Base-by-base conservation (phyloP, 2,329 filamentous ascomycete species). In the Rhinocladiella similis region DNA sequence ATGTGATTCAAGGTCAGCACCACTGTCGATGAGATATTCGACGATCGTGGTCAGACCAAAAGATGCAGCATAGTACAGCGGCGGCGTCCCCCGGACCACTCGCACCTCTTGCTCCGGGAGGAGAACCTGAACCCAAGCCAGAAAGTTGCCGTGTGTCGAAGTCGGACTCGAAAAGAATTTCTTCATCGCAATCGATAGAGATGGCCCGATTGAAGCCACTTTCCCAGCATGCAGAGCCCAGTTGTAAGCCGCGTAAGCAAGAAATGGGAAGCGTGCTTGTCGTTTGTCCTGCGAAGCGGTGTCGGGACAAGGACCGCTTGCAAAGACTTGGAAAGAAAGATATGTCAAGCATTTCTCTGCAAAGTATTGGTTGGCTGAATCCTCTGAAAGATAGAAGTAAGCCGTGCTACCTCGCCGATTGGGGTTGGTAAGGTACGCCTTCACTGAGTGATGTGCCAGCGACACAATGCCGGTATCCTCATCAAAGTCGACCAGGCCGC, bases 391-490 rank as follows among this genome's bases (percentile, higher is more conserved):
- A 5, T 20, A 19, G n/a, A 43, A 53, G n/a, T 47, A 19, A 5
- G 19, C 27, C 9, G 14, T 14, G 29, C 35, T 43, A n/a, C 27
- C 16, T 33, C 10, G 29, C 29, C 29, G 29, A 12, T 12, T 33
- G 3, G 29, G 29, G 10, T 12, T 33, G 29, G n/a, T 36, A 18
- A 67, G 55, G 57, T 67, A 66, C 53, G 66, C 56, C 20, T 63
- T 57, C 13, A 66, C 65, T 5, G 64, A 66, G 41, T 56, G 58
- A 54, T 66, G 65, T 5, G 65, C 59, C 12, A 67, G 42, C 5
- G 29, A 33, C 29, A 33, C 39, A n/a, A n/a, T 22, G 5, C 39
- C 16, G 7, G 10, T 42, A 9, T 42, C 20, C 20, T 42, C 39
- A 22, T 42, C 39, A 16, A 42, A 42, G 20, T 42, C 39, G 3